Percentiles rank a stretch among this genome's conserved stretches.
Conservation (phyloP, 495 filamentous ascomycete species). For the Xylaria nigripes region DNA sequence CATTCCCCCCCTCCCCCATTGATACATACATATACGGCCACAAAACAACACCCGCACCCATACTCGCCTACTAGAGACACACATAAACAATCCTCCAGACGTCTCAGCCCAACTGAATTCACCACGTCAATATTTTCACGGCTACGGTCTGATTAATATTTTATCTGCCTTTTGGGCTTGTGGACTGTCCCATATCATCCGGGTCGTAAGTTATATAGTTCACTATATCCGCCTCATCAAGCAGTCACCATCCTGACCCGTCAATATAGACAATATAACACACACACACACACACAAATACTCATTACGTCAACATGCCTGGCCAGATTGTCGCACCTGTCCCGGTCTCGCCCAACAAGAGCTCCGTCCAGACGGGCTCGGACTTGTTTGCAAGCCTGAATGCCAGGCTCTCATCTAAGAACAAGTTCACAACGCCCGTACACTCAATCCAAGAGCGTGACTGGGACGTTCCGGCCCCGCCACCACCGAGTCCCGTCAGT, state of each 20-base stretch:
- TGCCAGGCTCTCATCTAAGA: constrained; percentile 34
- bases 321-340: constrained; percentile 37
- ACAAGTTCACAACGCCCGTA: constrained; percentile 30
- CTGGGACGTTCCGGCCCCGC: constrained; percentile 43
- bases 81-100: constrained; percentile 8
- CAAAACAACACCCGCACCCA: neutral
- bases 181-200: neutral
- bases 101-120: constrained; percentile 5
- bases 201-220: neutral
- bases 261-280: neutral
- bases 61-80: constrained; percentile 14
- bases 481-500: constrained; percentile 42
- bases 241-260: neutral
- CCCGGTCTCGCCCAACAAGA: constrained; percentile 34
- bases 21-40: constrained; percentile 5
- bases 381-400: constrained; percentile 42
- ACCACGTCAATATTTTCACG: neutral
- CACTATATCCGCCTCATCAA: neutral
- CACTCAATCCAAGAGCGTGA: constrained; percentile 41
- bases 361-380: constrained; percentile 28
- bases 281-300: no score
- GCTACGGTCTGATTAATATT: constrained; percentile 4
- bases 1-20: constrained; percentile 10
- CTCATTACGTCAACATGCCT: constrained; percentile 39
- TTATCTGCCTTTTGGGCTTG: constrained; percentile 1